Evolutionary conservation across 1,284 basidiomycete genomes (phyloP), one percentile per base, ranked within the genome.

Genomic region (Ceratobasidium sp.): DNA sequence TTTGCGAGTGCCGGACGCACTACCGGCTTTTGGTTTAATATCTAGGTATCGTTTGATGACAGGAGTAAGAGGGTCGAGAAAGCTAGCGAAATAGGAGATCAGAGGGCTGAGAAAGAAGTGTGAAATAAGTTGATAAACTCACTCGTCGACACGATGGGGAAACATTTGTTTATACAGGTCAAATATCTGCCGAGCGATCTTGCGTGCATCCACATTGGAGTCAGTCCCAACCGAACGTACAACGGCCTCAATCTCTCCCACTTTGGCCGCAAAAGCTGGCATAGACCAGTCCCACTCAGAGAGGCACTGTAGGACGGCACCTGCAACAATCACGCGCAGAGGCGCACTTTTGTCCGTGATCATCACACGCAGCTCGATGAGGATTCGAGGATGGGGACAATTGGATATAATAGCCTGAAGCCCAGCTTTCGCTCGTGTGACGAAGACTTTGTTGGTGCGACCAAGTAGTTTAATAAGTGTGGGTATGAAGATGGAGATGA

Each of bases 391-490:
- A n/a, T 91, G 85, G 74, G 90, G 90, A 0, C 92, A 91, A 61
- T 87, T 82, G 73, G 91, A 87, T 71, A 94, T 85, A 74, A 94
- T 85, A 41, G 83, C 79, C 38, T 85, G 79, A 35, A 94, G 85
- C 77, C 88, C 89, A 0, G 84, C 79, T 74, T 85, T 86, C 5
- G 91, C 88, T 35, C 93, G 88, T 54, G 84, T 85, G 75, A 89
- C 82, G 79, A 93, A 89, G 63, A 95, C 88, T 80, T 94, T 95
- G 84, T 92, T 95, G 14, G 93, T 86, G n/a, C 92, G 87, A 44
- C 87, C 85, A 74, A 91, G 92, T 32, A 94, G 82, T 1, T 83
- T 81, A 18, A 95, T 83, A 26, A 95, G 82, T 9, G 88, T 82
- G 0, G 93, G 93, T 46, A 94, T 78, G 79, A 91, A 90, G 35